phyloP scores from a whole-genome alignment of 768 basidiomycete species.

The Hortiboletus flavorubellus region DNA sequence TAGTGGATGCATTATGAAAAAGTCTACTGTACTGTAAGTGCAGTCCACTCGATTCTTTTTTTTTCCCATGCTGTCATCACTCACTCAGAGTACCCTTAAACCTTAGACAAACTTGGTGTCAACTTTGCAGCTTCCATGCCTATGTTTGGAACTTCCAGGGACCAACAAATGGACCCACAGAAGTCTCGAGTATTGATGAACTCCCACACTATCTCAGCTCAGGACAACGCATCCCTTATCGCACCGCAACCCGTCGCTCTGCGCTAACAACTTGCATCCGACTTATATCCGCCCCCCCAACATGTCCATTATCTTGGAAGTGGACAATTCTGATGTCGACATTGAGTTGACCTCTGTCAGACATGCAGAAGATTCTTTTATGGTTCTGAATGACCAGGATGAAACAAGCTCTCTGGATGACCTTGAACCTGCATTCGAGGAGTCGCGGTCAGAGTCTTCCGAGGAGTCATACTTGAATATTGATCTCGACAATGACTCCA shows the following conservation, averaged over 20 bases:
- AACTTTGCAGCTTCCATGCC: slow-evolving; percentile 19
- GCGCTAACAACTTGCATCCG: background rate
- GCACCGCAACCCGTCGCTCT: background rate
- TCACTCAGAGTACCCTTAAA: background rate
- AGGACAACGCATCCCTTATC: background rate
- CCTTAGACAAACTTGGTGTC: slow-evolving; percentile 9
- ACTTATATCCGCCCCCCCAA: background rate
- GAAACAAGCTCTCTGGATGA: slow-evolving; percentile 2
- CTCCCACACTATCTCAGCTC: background rate
- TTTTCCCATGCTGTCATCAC: too few species aligned
- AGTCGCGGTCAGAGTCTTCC: slow-evolving; percentile 14
- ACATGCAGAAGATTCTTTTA: slow-evolving; percentile 10
- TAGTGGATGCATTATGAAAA: too few species aligned
- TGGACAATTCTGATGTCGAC: slow-evolving; percentile 8
- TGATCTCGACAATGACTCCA: slow-evolving; percentile 8
- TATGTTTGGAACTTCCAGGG: slow-evolving; percentile 10
- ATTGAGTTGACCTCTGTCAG: background rate
- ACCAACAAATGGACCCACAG: slow-evolving; percentile 18
- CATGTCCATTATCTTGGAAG: slow-evolving; percentile 20
- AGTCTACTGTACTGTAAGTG: too few species aligned
- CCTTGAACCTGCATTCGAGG: slow-evolving; percentile 1
- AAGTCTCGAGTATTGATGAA: slow-evolving; percentile 5
- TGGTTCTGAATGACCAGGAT: slow-evolving; percentile 3
- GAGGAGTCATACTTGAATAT: slow-evolving; percentile 22
- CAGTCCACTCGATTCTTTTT: too few species aligned